Base-by-base conservation (phyloP, 2,329 filamentous ascomycete species). In the Metarhizium brunneum region DNA sequence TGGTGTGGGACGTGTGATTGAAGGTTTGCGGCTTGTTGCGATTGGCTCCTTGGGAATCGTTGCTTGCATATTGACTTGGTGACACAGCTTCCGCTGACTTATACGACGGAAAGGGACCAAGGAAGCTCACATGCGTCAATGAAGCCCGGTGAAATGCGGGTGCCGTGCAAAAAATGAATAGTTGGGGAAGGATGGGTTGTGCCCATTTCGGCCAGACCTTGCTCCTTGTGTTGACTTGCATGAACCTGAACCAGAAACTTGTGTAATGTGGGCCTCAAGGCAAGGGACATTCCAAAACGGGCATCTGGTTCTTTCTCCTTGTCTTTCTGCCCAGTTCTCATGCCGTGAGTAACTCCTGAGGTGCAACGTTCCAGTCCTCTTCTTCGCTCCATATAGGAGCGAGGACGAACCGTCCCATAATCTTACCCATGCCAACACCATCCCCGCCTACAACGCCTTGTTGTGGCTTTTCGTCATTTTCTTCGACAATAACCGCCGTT, bases 331-430 rank as follows among this genome's bases (percentile, higher is more conserved):
- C 47, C 38, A 29, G 43, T 11, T 25, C 50, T 54, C 40, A 57
- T 40, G 13, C 45, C 25, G 36, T 58, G 29, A 57, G 56, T 18
- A 73, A 61, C 36, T 73, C 70, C 48, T 72, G 68, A 0, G 68
- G 64, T 35, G 68, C 65, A 48, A 72, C 76, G 14, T 74, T 68
- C 80, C 80, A 84, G 35, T 82, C 79, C 55, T 79, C 74, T 61
- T 81, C 79, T 52, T 83, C 80, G 42, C 74, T 76, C 73, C 79
- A 85, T 48, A 78, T 74, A 7, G 82, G 82, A 30, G 79, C 80
- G 18, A 83, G 70, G 18, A 82, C 76, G 65, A 85, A 85, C 58
- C 81, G 80, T 52, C 81, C 82, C 73, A 81, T 79, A 57, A 86
- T 77, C 63, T 80, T 78, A 51, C 83, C 83, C 80, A 86, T 84